Evolutionary conservation across 73 alveolate species (phyloP).

Genomic region (Tetrahymena borealis): DNA sequence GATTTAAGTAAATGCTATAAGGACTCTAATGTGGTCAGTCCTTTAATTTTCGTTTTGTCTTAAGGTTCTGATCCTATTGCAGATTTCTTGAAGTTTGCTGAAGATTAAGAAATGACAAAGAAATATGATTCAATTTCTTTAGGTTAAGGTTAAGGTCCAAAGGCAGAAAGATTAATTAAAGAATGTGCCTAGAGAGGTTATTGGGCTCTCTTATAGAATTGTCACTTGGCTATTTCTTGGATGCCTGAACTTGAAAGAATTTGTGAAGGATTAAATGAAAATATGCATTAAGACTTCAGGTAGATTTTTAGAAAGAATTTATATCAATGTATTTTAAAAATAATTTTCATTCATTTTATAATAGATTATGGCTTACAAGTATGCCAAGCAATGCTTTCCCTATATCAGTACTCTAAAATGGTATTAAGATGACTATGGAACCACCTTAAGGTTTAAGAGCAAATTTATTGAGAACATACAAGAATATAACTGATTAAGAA

Average conservation of each 20-base stretch:
- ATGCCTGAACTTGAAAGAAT: conserved; percentile 97
- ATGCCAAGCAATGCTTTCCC: conserved; percentile 99
- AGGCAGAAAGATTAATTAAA: conserved; percentile 29
- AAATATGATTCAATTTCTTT: conserved; percentile 27
- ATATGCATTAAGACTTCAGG: background rate
- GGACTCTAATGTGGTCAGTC: conserved; percentile 96
- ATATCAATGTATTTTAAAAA: background rate
- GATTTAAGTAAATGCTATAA: conserved; percentile 95
- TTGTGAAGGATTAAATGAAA: conserved; percentile 75
- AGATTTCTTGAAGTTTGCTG: conserved; percentile 95
- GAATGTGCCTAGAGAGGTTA: conserved; percentile 62
- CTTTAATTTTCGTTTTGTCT: conserved; percentile 97
- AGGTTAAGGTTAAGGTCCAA: conserved; percentile 42
- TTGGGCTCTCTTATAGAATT: conserved; percentile 98
- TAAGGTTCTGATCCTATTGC: conserved; percentile 99
- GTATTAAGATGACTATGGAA: conserved; percentile 94
- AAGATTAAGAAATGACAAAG: conserved; percentile 48
- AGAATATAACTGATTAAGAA: conserved; percentile 58
- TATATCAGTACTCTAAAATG: conserved; percentile 96
- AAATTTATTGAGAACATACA: conserved; percentile 77
- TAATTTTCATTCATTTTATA: background rate
- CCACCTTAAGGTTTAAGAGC: conserved; percentile 94
- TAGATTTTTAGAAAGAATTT: background rate
- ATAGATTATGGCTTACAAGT: conserved; percentile 67
- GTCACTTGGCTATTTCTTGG: conserved; percentile 99